Base-by-base conservation (phyloP, 495 filamentous ascomycete species). In the Xylaria grammica region DNA sequence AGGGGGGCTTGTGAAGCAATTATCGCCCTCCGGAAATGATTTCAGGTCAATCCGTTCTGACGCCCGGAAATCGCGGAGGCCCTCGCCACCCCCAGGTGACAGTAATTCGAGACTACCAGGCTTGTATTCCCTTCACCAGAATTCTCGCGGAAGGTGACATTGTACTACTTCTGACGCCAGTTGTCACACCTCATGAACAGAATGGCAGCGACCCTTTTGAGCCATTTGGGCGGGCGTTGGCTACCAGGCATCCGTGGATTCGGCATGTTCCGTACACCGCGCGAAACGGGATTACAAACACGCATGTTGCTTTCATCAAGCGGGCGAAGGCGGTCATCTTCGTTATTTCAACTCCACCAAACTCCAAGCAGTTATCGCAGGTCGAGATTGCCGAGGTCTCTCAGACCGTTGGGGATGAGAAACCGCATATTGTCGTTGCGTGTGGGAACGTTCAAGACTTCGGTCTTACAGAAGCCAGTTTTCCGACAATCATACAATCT, bases 231-330 rank as follows among this genome's bases (percentile, higher is more conserved):
- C 79, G 77, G 55, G 81, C 84, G 15, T 71, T 89, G 64, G 84
- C 85, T 4, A 74, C 60, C 24, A 75, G 79, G 56, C 85, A 88
- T 68, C 74, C 79, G 1, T 82, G 79, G 75, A 76, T 89, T 65
- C 82, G 84, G 42, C 86, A 89, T 67, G 85, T 87, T 59, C 86
- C 86, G 24, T 89, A 89, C 60, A 81, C 81, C 6, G 78, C 80
- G 20, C 79, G 75, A 29, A 81, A 82, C 50, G 85, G 85, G 15
- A 84, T 89, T 60, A 89, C 85, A 6, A 78, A 75, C 46, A 85
- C 80, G 8, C 86, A 89, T 69, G 77, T 80, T n/a, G 82, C 79
- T 26, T 86, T 87, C 69, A 85, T 89, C 60, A 83, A 81, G 66
- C 74, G 82, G 67, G 84, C 84, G 4, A 75, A 80, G 50, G 74